These are phyloP conservation scores for Cyberlindnera americana DNA, from an alignment of 805 yeast species.

Conservation along the genomic window DNA sequence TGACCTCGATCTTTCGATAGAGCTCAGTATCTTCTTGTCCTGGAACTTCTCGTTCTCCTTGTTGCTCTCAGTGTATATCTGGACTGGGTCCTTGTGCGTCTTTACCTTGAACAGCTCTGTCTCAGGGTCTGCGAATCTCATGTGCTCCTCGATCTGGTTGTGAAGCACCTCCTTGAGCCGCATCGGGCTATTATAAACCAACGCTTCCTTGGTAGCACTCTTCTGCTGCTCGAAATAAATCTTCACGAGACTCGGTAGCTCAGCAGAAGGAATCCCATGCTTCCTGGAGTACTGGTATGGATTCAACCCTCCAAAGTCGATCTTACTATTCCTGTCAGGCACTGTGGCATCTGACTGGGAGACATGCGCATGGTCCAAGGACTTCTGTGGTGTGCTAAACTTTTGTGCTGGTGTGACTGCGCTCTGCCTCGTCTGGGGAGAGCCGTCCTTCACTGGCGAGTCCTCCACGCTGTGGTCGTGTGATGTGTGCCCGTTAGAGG, in stretches of 20 bases:
- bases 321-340: background rate
- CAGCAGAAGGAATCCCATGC: slow-evolving; percentile 34
- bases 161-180: slow-evolving; percentile 22
- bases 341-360: background rate
- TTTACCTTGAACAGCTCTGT: slow-evolving; percentile 12
- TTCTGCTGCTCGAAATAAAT: slow-evolving; percentile 36
- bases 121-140: slow-evolving; percentile 24
- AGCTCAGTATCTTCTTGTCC: background rate
- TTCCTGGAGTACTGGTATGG: slow-evolving; percentile 38
- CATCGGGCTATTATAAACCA: slow-evolving; percentile 24
- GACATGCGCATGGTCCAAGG: background rate
- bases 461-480: slow-evolving; percentile 17
- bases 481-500: background rate
- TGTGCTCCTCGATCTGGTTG: slow-evolving; percentile 25
- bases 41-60: slow-evolving; percentile 17
- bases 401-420: background rate
- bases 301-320: slow-evolving; percentile 36
- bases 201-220: slow-evolving; percentile 28
- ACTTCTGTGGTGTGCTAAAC: slow-evolving; percentile 5
- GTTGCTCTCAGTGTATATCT: slow-evolving; percentile 9
- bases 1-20: slow-evolving; percentile 11
- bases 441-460: slow-evolving; percentile 22
- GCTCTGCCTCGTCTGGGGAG: background rate
- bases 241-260: slow-evolving; percentile 34
- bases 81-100: slow-evolving; percentile 2